phyloP scores from a whole-genome alignment of 495 filamentous ascomycete species.

The Aspergillus bertholletiae region DNA sequence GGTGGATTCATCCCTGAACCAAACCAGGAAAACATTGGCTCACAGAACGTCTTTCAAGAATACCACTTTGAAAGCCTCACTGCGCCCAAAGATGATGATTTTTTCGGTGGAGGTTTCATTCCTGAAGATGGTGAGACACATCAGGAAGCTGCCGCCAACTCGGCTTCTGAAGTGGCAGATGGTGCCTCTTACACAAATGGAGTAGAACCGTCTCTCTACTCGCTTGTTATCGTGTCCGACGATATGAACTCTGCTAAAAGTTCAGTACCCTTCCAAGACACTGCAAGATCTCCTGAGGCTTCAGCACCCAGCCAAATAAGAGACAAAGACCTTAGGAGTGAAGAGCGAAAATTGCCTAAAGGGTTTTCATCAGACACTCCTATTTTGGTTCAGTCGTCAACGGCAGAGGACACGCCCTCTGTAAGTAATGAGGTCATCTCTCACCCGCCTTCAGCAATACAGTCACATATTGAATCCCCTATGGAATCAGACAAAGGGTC shows the following conservation, averaged over 20 bases:
- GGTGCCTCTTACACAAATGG: not conserved
- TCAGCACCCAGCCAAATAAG: not conserved
- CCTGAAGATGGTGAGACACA: slow-evolving; percentile 11
- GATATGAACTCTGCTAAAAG: not conserved
- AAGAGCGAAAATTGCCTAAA: not conserved
- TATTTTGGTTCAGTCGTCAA: slow-evolving; percentile 24
- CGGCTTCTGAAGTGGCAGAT: not conserved
- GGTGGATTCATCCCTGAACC: slow-evolving; percentile 49
- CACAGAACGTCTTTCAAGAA: not conserved
- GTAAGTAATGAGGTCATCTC: slow-evolving; percentile 26
- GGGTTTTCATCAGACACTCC: slow-evolving; percentile 23
- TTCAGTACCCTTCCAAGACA: not conserved
- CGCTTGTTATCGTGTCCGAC: slow-evolving; percentile 31
- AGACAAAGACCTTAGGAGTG: not conserved
- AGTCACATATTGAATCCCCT: slow-evolving; percentile 7
- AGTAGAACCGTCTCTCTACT: slow-evolving; percentile 21
- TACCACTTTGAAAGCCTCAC: not conserved
- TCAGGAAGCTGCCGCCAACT: not conserved
- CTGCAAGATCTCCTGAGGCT: not conserved
- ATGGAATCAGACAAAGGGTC: slow-evolving; percentile 16
- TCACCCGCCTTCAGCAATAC: slow-evolving; percentile 13
- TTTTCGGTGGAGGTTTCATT: slow-evolving; percentile 26
- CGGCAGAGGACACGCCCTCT: slow-evolving; percentile 19
- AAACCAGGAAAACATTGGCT: slow-evolving; percentile 25
- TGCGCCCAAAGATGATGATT: slow-evolving; percentile 1